A percentile compares a stretch with the other conserved stretches of the same genome.
phyloP scores from a whole-genome alignment of 108 stramenopile genomes.

The Cylindrotheca closterium region DNA sequence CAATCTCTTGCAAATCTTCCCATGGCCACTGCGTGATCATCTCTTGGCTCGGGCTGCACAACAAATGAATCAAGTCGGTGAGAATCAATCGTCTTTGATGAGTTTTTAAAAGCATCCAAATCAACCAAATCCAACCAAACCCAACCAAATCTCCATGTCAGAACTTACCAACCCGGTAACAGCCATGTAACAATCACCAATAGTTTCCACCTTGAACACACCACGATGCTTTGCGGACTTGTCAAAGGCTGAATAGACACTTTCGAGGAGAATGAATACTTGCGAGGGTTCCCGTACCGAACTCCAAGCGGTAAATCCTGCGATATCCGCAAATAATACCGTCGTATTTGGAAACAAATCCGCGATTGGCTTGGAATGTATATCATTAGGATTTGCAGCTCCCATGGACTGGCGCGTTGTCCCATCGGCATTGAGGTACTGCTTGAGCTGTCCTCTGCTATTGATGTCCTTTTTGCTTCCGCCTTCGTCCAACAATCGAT shows the following conservation, averaged over 20 bases:
- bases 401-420: background rate
- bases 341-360: conserved; percentile 16
- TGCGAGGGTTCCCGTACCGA: conserved; percentile 4
- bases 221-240: background rate
- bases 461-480: background rate
- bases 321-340: background rate
- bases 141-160: too few species aligned
- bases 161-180: background rate
- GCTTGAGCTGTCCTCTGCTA: background rate
- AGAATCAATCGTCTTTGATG: too few species aligned
- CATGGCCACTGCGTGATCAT: conserved; percentile 57
- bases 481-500: background rate
- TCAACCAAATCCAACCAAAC: too few species aligned
- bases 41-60: conserved; percentile 46
- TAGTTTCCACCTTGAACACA: background rate
- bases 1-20: conserved; percentile 52
- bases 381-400: background rate
- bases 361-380: conserved; percentile 9
- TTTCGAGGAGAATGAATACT: conserved; percentile 4
- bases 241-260: background rate
- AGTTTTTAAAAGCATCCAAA: too few species aligned
- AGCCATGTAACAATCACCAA: conserved; percentile 8
- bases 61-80: conserved; percentile 54
- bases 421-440: background rate
- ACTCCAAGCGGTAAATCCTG: conserved; percentile 4